Percentiles rank a stretch among this genome's conserved stretches.
Conservation (phyloP, 108 stramenopile genomes). For the Cyclotella kingstonii region DNA sequence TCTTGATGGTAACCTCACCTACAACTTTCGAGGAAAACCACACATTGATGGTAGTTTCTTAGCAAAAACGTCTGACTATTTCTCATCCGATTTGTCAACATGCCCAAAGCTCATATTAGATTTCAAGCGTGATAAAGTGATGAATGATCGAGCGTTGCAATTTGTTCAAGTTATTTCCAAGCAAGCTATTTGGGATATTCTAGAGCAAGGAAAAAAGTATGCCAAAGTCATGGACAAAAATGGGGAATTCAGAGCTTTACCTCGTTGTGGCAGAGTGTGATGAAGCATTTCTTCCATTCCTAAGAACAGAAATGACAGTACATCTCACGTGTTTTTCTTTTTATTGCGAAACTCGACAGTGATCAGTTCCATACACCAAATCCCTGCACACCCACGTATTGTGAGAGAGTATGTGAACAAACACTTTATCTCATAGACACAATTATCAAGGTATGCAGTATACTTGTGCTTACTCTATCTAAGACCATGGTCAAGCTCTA, state of each 20-base stretch:
- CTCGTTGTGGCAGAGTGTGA: too few species aligned
- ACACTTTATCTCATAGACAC: too few species aligned
- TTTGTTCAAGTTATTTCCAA: slow-evolving; percentile 61
- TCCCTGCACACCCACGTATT: too few species aligned
- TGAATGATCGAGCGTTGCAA: slow-evolving; percentile 49
- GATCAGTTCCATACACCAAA: too few species aligned
- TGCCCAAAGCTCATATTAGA: slow-evolving; percentile 55
- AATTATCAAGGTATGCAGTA: too few species aligned
- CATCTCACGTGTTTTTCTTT: too few species aligned
- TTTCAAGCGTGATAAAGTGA: slow-evolving; percentile 62
- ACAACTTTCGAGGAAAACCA: slow-evolving; percentile 51
- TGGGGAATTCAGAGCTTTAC: slow-evolving; percentile 64
- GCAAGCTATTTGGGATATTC: slow-evolving; percentile 64
- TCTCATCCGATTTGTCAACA: slow-evolving; percentile 17
- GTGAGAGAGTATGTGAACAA: too few species aligned
- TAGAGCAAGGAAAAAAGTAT: slow-evolving; percentile 66
- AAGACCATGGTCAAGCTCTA: too few species aligned
- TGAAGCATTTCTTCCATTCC: too few species aligned
- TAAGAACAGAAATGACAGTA: too few species aligned
- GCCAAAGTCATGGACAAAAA: slow-evolving; percentile 58
- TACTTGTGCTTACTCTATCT: too few species aligned
- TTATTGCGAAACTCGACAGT: too few species aligned
- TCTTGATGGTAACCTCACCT: slow-evolving; percentile 71
- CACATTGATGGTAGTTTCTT: slow-evolving; percentile 84
- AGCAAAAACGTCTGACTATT: slow-evolving; percentile 51